A percentile compares a stretch with the other conserved stretches of the same genome.
phyloP scores from a whole-genome alignment of 768 basidiomycete genomes.

The Leccinum olivaceopallidum region DNA sequence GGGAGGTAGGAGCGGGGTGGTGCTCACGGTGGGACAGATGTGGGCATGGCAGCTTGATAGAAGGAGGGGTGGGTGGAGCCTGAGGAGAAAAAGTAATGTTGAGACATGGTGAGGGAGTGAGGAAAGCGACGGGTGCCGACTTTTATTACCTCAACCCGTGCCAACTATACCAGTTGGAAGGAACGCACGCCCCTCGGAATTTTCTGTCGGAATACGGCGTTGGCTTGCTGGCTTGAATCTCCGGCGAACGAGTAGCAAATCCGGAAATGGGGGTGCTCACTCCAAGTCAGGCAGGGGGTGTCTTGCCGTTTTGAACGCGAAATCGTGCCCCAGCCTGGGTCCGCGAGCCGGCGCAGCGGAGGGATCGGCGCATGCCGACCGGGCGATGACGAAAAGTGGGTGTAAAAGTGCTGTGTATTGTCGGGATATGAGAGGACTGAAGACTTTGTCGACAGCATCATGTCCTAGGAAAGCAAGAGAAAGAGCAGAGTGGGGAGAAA shows the following conservation, averaged over 20 bases:
- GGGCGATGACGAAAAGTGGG: neutral
- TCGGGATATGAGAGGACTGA: neutral
- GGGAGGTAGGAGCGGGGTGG: neutral
- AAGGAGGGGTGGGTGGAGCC: neutral
- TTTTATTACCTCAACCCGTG: neutral
- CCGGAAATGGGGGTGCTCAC: neutral
- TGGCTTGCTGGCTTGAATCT: neutral
- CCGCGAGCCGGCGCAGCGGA: neutral
- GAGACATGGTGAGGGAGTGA: neutral
- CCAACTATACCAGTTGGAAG: too few relatives aligned
- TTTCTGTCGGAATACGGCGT: neutral
- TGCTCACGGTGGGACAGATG: neutral
- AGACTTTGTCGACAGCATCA: neutral
- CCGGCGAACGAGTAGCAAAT: neutral
- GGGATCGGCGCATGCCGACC: neutral
- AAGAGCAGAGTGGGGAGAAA: neutral
- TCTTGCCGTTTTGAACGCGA: neutral
- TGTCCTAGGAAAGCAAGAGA: neutral
- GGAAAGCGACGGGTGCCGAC: neutral
- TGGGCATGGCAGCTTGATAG: neutral
- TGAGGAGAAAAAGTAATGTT: neutral
- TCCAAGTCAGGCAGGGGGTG: neutral
- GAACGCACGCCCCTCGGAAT: too few relatives aligned
- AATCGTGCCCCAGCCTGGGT: neutral
- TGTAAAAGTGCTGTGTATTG: neutral